A percentile compares a stretch with the other conserved stretches of the same genome.
Conservation (phyloP, 768 basidiomycete genomes). For the Clathrus columnatus region DNA sequence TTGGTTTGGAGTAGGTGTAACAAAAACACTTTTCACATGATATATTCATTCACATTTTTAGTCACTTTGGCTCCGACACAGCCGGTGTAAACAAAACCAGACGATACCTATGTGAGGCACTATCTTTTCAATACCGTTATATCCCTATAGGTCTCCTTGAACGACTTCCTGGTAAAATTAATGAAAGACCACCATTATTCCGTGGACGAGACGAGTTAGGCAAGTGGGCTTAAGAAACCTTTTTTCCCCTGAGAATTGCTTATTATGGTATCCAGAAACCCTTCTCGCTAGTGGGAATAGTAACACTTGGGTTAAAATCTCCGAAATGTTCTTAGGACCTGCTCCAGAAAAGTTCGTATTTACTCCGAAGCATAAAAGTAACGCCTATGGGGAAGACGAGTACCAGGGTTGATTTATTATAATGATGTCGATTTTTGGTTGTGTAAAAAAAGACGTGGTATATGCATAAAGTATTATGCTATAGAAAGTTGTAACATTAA, state of each 20-base stretch:
- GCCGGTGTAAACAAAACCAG: conserved; percentile 86
- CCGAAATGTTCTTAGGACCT: conserved; percentile 91
- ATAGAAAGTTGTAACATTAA: too few relatives aligned
- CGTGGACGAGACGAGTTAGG: conserved; percentile 83
- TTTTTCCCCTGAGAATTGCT: background rate
- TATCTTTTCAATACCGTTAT: conserved; percentile 96
- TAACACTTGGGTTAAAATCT: conserved; percentile 85
- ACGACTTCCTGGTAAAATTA: conserved; percentile 66
- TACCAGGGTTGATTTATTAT: conserved; percentile 46
- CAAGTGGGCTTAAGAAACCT: conserved; percentile 26
- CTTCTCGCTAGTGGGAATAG: conserved; percentile 72
- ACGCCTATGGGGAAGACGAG: conserved; percentile 52
- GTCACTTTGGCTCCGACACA: conserved; percentile 82
- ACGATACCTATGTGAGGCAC: conserved; percentile 87
- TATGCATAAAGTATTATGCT: too few relatives aligned
- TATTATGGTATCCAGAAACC: conserved; percentile 47
- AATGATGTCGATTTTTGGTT: too few relatives aligned
- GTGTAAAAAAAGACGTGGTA: too few relatives aligned
- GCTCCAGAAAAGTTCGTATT: conserved; percentile 78
- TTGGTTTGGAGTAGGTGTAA: conserved; percentile 58
- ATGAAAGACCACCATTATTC: conserved; percentile 87
- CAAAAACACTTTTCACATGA: background rate
- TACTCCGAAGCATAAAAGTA: conserved; percentile 92
- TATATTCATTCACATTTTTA: conserved; percentile 18
- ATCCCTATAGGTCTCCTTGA: conserved; percentile 91